phyloP scores from a whole-genome alignment of 2,329 filamentous ascomycete species.

The Mycosphaerella arachidis region DNA sequence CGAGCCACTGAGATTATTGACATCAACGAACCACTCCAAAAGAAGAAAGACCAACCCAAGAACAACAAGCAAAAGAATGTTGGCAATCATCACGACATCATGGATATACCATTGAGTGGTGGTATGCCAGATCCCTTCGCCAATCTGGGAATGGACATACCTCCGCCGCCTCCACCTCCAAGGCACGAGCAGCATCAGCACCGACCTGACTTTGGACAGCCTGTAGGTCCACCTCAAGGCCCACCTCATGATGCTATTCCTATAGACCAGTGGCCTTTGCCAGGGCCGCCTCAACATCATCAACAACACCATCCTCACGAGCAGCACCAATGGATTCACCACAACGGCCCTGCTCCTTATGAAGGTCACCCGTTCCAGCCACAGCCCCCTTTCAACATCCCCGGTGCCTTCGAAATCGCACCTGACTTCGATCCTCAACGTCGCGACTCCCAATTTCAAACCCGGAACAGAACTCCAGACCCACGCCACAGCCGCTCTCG shows the following conservation, averaged over 20 bases:
- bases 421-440: neutral
- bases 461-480: conserved; percentile 1
- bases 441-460: conserved; percentile 1
- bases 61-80: neutral
- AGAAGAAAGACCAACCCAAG: neutral
- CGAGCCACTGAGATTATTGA: conserved; percentile 7
- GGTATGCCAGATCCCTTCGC: conserved; percentile 2
- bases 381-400: conserved; percentile 1
- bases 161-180: neutral
- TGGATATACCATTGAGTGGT: neutral
- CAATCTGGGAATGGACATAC: neutral
- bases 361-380: conserved; percentile 8
- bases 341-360: neutral
- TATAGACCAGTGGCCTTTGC: neutral
- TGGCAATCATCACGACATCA: neutral
- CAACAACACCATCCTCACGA: neutral
- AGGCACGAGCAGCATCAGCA: neutral
- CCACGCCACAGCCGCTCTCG: neutral
- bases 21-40: neutral
- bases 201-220: neutral
- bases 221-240: neutral
- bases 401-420: conserved; percentile 3
- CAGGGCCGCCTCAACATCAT: neutral
- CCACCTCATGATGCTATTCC: neutral
- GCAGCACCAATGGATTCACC: neutral